Percentiles rank a stretch among this genome's conserved stretches.
These are phyloP conservation scores for Pyrenula massariospora DNA, from an alignment of 495 filamentous ascomycete genomes.

Conservation along the genomic window DNA sequence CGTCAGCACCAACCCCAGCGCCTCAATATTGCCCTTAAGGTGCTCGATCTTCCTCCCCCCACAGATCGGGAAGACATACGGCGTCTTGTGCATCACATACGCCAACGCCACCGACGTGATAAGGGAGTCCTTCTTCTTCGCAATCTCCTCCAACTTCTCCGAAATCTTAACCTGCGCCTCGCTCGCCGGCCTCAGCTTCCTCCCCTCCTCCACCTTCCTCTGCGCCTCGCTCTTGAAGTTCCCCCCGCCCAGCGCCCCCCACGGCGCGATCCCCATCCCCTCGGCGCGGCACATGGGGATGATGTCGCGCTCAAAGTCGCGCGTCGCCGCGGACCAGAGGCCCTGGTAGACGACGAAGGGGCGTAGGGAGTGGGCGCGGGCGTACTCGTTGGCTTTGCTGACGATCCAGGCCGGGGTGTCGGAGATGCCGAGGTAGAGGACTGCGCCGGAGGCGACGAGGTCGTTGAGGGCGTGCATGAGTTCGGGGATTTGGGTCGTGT, in stretches of 20 bases:
- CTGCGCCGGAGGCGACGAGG: constrained; percentile 48
- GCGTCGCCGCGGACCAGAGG: constrained; percentile 42
- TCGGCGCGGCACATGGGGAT: constrained; percentile 52
- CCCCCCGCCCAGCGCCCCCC: constrained; percentile 52
- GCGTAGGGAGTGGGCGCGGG: constrained; percentile 48
- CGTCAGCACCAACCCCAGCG: constrained; percentile 41
- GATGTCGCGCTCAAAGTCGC: constrained; percentile 64
- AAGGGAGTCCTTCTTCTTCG: constrained; percentile 33
- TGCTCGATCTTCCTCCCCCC: constrained; percentile 55
- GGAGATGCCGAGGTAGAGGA: constrained; percentile 56
- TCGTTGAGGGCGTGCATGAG: constrained; percentile 57
- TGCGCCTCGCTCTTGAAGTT: constrained; percentile 39
- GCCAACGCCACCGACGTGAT: constrained; percentile 45
- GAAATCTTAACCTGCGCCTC: constrained; percentile 41
- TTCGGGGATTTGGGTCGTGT: constrained; percentile 49
- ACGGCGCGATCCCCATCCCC: constrained; percentile 60
- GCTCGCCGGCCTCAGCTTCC: constrained; percentile 16
- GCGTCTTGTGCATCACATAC: constrained; percentile 64
- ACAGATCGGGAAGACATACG: constrained; percentile 65
- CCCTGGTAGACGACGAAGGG: constrained; percentile 61
- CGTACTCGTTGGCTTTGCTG: constrained; percentile 54
- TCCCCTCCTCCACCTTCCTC: constrained; percentile 17
- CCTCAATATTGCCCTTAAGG: constrained; percentile 57
- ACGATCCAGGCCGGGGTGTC: constrained; percentile 67
- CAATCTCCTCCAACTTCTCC: constrained; percentile 44